phyloP scores from a whole-genome alignment of 306 rosid genomes.

The Arachis stenosperma region DNA sequence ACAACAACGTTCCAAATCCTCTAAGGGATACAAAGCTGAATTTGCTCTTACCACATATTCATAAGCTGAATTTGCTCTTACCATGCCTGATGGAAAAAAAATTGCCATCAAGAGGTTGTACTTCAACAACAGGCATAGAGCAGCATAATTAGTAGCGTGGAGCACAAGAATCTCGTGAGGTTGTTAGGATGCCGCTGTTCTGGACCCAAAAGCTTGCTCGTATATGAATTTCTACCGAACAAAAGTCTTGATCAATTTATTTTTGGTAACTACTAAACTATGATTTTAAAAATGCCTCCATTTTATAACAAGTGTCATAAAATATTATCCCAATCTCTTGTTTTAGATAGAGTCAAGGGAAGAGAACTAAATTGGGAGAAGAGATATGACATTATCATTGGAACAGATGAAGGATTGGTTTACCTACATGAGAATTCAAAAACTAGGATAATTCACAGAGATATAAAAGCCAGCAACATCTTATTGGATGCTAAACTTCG shows the following conservation, averaged over 20 bases:
- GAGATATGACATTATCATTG: conserved; percentile 58
- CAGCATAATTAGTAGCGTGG: conserved; percentile 75
- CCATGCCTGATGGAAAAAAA: conserved; percentile 68
- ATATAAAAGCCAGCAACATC: conserved; percentile 80
- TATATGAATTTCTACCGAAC: conserved; percentile 72
- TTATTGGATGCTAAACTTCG: conserved; percentile 65
- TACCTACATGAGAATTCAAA: conserved; percentile 72
- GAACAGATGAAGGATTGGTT: conserved; percentile 81
- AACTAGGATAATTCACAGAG: conserved; percentile 73
- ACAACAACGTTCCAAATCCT: not conserved
- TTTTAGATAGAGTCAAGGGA: conserved; percentile 54
- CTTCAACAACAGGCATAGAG: conserved; percentile 74
- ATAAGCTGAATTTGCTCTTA: conserved; percentile 51
- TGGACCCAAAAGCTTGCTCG: conserved; percentile 86
- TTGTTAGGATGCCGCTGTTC: conserved; percentile 79
- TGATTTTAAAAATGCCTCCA: not conserved
- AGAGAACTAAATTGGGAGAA: conserved; percentile 69
- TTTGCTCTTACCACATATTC: not conserved
- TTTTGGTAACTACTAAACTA: conserved; percentile 53
- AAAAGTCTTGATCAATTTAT: conserved; percentile 74
- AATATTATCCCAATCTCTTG: not conserved
- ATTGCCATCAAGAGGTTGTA: conserved; percentile 84
- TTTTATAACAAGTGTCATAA: not conserved
- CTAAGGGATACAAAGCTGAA: conserved; percentile 2
- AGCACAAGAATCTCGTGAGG: conserved; percentile 74